These are phyloP conservation scores for Crepidotus variabilis DNA, from an alignment of 768 basidiomycete genomes.

Conservation along the genomic window DNA sequence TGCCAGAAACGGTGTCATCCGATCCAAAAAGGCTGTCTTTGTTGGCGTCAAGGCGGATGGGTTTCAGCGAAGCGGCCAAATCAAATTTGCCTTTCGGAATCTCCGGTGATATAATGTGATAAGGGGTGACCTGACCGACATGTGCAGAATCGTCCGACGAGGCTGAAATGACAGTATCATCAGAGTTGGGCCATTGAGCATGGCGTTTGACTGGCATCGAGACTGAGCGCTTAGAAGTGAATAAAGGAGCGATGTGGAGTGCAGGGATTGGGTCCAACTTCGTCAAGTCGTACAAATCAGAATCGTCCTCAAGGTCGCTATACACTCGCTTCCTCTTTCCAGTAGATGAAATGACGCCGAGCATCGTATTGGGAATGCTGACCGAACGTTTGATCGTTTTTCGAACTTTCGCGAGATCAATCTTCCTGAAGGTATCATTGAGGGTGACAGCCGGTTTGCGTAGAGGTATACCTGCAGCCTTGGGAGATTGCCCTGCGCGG, in stretches of 20 bases:
- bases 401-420: constrained; percentile 14
- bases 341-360: not conserved
- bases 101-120: constrained; percentile 45
- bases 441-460: not conserved
- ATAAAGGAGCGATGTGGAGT: constrained; percentile 6
- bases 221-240: constrained; percentile 3
- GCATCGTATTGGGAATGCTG: constrained; percentile 13
- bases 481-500: too few relatives aligned
- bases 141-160: constrained; percentile 68
- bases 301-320: constrained; percentile 21
- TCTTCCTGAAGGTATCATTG: constrained; percentile 7
- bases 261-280: constrained; percentile 11
- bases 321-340: constrained; percentile 18
- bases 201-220: constrained; percentile 1
- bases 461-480: not conserved
- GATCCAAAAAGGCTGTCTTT: constrained; percentile 11
- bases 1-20: constrained; percentile 11
- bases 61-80: not conserved
- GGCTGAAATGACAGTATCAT: constrained; percentile 18
- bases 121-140: constrained; percentile 67
- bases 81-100: constrained; percentile 15
- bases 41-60: not conserved
- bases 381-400: constrained; percentile 6
- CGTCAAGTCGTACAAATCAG: constrained; percentile 24
- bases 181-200: constrained; percentile 6